Evolutionary conservation across 768 basidiomycete genomes (phyloP).

Genomic region (Chalciporus sphaerocephalus): DNA sequence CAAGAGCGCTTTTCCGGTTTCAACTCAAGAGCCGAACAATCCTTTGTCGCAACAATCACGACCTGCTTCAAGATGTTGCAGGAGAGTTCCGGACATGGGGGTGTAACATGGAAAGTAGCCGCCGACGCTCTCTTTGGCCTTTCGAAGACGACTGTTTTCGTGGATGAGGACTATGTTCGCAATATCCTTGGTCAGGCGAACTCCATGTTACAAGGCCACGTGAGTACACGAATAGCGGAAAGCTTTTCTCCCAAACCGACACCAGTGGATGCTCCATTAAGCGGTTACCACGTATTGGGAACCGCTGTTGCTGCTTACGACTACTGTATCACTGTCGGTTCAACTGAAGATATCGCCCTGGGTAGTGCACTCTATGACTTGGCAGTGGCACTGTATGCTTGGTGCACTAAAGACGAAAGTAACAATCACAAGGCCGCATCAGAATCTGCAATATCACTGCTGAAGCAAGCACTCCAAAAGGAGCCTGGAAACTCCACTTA

Average conservation of each 20-base stretch:
- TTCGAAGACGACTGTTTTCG: slow-evolving; percentile 48
- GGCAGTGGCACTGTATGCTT: slow-evolving; percentile 54
- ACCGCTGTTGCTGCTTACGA: slow-evolving; percentile 57
- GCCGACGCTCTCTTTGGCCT: slow-evolving; percentile 74
- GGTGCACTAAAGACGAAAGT: slow-evolving; percentile 34
- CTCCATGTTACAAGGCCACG: slow-evolving; percentile 37
- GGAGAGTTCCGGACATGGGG: slow-evolving; percentile 57
- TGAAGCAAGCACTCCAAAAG: slow-evolving; percentile 69
- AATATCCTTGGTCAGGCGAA: slow-evolving; percentile 33
- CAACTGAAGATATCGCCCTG: slow-evolving; percentile 43
- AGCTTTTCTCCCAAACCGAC: slow-evolving; percentile 35
- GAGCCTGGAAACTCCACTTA: slow-evolving; percentile 68
- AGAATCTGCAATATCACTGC: slow-evolving; percentile 44
- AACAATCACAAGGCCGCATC: slow-evolving; percentile 25
- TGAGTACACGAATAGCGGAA: slow-evolving; percentile 40
- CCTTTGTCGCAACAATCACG: slow-evolving; percentile 59
- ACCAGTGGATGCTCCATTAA: slow-evolving; percentile 21
- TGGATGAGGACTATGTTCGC: slow-evolving; percentile 40
- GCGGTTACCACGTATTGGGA: slow-evolving; percentile 40
- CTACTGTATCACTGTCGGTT: slow-evolving; percentile 54
- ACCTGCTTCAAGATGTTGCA: slow-evolving; percentile 48
- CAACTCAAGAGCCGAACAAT: slow-evolving; percentile 64
- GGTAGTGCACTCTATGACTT: slow-evolving; percentile 75
- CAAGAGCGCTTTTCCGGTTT: slow-evolving; percentile 68
- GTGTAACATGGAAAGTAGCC: slow-evolving; percentile 77